Percentiles rank a stretch among this genome's conserved stretches.
phyloP scores from a whole-genome alignment of 1,284 basidiomycete species.

The Inonotus obliquus region DNA sequence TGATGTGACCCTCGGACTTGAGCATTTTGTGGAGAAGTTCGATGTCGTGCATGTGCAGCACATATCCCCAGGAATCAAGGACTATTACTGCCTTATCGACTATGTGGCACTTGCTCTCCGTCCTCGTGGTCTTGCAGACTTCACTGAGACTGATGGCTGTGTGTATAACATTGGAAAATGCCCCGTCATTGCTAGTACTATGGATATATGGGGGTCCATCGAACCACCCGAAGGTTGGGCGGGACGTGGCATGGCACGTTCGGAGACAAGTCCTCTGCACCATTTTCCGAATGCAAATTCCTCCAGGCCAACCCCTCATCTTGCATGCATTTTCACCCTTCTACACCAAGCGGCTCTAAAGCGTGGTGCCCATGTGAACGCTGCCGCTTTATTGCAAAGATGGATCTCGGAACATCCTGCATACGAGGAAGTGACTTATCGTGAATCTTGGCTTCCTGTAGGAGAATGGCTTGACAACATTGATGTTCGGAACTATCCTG shows the following conservation, averaged over 20 bases:
- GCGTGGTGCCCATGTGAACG: conserved; percentile 60
- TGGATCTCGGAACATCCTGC: conserved; percentile 49
- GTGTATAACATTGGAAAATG: conserved; percentile 49
- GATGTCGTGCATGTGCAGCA: conserved; percentile 68
- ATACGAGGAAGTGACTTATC: conserved; percentile 51
- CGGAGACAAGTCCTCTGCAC: not conserved
- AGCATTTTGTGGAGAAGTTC: conserved; percentile 74
- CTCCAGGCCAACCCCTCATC: conserved; percentile 38
- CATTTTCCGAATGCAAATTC: conserved; percentile 22
- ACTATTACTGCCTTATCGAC: conserved; percentile 60
- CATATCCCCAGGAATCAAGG: conserved; percentile 65
- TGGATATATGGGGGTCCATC: conserved; percentile 11
- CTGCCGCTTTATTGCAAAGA: conserved; percentile 45
- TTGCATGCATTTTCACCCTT: conserved; percentile 55
- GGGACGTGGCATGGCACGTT: conserved; percentile 8
- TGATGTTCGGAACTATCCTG: conserved; percentile 24
- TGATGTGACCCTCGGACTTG: conserved; percentile 75
- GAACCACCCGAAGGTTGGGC: conserved; percentile 13
- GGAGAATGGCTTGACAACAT: conserved; percentile 39
- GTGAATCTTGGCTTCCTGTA: conserved; percentile 55
- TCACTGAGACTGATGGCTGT: conserved; percentile 66
- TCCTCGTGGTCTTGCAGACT: conserved; percentile 60
- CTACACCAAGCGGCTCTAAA: conserved; percentile 44
- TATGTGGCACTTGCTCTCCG: conserved; percentile 63
- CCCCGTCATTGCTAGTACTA: conserved; percentile 33